Conservation (phyloP, 2,329 filamentous ascomycete genomes). For the Cercospora sojina region DNA sequence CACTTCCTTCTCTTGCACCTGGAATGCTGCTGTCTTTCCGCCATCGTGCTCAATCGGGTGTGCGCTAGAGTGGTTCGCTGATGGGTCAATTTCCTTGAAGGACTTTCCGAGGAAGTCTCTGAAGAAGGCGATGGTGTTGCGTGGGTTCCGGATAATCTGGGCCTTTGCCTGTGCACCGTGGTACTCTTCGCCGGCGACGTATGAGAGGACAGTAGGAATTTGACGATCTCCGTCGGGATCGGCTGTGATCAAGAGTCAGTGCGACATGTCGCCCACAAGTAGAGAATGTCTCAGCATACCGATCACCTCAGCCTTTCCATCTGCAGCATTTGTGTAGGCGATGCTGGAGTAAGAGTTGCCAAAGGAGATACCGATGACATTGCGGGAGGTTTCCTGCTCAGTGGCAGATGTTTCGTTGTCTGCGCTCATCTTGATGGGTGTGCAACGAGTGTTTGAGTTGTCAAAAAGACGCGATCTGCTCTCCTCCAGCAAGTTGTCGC, state of each 20-base stretch:
- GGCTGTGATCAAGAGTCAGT: conserved; percentile 47
- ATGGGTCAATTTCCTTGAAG: conserved; percentile 95
- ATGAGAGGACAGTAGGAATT: conserved; percentile 91
- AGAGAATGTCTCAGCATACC: neutral
- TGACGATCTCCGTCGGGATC: conserved; percentile 99
- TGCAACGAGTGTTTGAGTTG: neutral
- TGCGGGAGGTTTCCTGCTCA: conserved; percentile 33
- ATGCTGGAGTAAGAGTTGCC: conserved; percentile 99
- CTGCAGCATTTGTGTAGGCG: conserved; percentile 71
- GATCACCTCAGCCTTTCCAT: conserved; percentile 96
- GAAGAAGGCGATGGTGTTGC: conserved; percentile 94
- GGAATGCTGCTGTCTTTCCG: conserved; percentile 67
- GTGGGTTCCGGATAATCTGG: conserved; percentile 86
- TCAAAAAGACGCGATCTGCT: neutral
- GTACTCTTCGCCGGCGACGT: conserved; percentile 94
- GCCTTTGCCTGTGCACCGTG: conserved; percentile 93
- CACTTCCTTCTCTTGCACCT: conserved; percentile 63
- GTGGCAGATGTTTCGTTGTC: conserved; percentile 54
- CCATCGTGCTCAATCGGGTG: conserved; percentile 76
- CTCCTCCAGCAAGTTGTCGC: neutral
- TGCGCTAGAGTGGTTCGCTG: conserved; percentile 87
- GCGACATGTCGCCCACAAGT: neutral
- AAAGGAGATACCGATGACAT: conserved; percentile 92
- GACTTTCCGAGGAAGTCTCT: conserved; percentile 90
- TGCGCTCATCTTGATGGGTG: conserved; percentile 48